Conservation (phyloP, 2,329 filamentous ascomycete genomes). For the Saccharata proteae region DNA sequence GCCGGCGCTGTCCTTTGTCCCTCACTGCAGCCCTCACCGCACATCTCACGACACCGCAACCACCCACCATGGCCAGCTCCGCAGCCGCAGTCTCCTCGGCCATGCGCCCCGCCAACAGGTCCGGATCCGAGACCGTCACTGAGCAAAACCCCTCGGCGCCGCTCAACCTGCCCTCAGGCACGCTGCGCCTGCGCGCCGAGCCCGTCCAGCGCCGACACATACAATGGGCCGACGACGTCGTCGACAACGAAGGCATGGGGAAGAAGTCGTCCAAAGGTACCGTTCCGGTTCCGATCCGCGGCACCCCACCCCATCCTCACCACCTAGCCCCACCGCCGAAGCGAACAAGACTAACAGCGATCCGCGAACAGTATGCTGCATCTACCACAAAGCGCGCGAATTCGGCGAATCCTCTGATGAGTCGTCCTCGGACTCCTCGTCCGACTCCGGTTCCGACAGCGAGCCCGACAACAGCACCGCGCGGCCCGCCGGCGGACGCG, state of each 20-base stretch:
- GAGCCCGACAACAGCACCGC: slow-evolving; percentile 39
- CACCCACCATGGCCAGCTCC: slow-evolving; percentile 14
- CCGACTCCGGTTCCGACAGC: slow-evolving; percentile 43
- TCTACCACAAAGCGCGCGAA: slow-evolving; percentile 74
- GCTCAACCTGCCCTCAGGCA: slow-evolving; percentile 21
- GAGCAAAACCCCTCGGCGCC: slow-evolving; percentile 19
- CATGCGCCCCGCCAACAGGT: slow-evolving; percentile 11
- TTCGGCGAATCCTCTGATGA: slow-evolving; percentile 55
- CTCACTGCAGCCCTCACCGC: too few relatives aligned
- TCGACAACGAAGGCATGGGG: slow-evolving; percentile 91
- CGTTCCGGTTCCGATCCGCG: too few relatives aligned
- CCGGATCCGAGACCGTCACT: slow-evolving; percentile 17
- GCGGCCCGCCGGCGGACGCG: slow-evolving; percentile 21
- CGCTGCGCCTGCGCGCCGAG: slow-evolving; percentile 30
- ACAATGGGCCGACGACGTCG: slow-evolving; percentile 82
- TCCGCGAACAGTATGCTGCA: slow-evolving; percentile 91
- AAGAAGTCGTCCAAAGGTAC: slow-evolving; percentile 89
- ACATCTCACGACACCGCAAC: too few relatives aligned
- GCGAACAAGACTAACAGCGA: slow-evolving; percentile 9
- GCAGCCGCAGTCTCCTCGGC: slow-evolving; percentile 11
- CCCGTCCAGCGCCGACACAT: slow-evolving; percentile 48
- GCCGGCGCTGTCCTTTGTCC: too few relatives aligned
- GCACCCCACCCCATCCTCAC: not conserved
- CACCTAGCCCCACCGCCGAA: not conserved
- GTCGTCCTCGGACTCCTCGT: slow-evolving; percentile 57